Evolutionary conservation across 495 filamentous ascomycete genomes (phyloP), one percentile per base, ranked within the genome.

Genomic region (Podospora pseudocomata): DNA sequence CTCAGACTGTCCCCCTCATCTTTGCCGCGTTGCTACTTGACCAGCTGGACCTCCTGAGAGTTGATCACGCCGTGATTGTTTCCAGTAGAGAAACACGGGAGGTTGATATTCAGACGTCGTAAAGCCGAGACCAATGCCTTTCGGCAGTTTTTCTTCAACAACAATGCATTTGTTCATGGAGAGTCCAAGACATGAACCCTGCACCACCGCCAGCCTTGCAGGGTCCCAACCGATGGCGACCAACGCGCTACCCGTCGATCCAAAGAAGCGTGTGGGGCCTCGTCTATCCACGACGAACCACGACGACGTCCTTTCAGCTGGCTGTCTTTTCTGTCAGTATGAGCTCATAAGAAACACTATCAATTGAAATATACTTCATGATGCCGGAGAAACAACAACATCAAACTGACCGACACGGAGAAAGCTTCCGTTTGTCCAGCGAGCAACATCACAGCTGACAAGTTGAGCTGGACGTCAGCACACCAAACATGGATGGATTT

Each of bases 11-110:
- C 15, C 39, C 39, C 39, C 39, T 49, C 39, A 49, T 26, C 60
- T 63, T 63, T 63, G 60, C 60, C 60, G 26, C 60, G 27, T 44
- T 30, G 3, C 60, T 63, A 39, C 60, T 44, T 63, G 7, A 4
- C 6, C 11, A 39, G 60, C 60, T 63, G 59, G 27, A 28, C 19
- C 56, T 20, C 19, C 56, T 20, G 26, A 60, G 9, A 60, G 20
- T 28, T 30, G 16, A 20, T n/a, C 9, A 20, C 20, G 5, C 26
- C 56, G 56, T 27, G 56, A 59, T 59, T 59, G 56, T 59, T 27
- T 59, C 56, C n/a, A 32, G 30, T 32, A 32, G 7, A 23, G 23
- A 23, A 1, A 32, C 30, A 32, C 30, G 7, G 30, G 30, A 32
- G 30, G 30, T 5, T 32, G 30, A 7, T 32, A 32, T 4, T 4